phyloP scores from a whole-genome alignment of 257 asterid species.

The Avicennia marina region DNA sequence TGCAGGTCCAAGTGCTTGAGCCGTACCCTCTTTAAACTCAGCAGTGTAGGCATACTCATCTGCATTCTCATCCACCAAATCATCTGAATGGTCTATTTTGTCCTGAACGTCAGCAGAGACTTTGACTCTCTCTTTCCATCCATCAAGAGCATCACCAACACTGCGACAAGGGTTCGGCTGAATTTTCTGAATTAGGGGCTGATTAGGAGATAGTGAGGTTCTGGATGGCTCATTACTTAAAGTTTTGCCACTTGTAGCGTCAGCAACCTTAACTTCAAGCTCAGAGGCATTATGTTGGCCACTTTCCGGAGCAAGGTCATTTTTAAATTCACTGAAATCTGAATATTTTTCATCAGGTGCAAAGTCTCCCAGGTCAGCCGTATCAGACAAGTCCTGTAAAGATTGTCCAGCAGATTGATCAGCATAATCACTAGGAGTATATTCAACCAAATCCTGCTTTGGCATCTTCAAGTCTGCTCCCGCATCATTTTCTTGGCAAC shows the following conservation, averaged over 20 bases:
- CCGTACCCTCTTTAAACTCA: constrained; percentile 74
- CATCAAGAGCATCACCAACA: constrained; percentile 88
- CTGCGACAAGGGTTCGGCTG: constrained; percentile 84
- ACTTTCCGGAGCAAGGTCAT: constrained; percentile 54
- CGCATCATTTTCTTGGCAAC: constrained; percentile 35
- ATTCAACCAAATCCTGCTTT: constrained; percentile 32
- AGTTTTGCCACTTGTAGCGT: constrained; percentile 40
- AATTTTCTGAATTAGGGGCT: constrained; percentile 43
- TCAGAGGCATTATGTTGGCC: constrained; percentile 55
- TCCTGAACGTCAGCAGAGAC: constrained; percentile 73
- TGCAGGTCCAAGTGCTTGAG: constrained; percentile 98
- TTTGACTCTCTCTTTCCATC: constrained; percentile 93
- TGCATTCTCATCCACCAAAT: constrained; percentile 61
- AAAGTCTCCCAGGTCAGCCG: constrained; percentile 38
- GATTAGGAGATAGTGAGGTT: constrained; percentile 35
- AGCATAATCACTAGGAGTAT: constrained; percentile 36
- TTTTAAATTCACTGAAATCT: constrained; percentile 32
- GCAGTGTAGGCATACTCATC: constrained; percentile 86
- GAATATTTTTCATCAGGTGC: constrained; percentile 49
- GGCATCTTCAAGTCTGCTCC: constrained; percentile 34
- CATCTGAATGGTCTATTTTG: constrained; percentile 33
- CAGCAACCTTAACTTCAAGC: constrained; percentile 49
- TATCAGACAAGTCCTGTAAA: constrained; percentile 26
- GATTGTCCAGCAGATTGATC: constrained; percentile 41
- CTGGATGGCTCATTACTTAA: constrained; percentile 39